A percentile compares a stretch with the other conserved stretches of the same genome.
Conservation (phyloP, 257 asterid genomes). For the Capsicum chinense region DNA sequence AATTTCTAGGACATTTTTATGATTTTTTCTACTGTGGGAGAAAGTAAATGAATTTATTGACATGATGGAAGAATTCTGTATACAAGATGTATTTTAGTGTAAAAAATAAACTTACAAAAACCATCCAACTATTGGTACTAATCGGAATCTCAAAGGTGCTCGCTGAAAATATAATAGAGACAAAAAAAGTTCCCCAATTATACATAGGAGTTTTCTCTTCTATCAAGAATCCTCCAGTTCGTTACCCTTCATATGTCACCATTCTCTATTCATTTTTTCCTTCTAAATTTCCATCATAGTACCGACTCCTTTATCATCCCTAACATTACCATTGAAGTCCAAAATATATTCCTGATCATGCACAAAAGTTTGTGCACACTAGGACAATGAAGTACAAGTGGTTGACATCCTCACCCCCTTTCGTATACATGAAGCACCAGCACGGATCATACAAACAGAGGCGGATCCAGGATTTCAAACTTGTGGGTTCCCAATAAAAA, state of each 20-base stretch:
- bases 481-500: too few species aligned
- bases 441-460: neutral
- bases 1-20: neutral
- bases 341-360: neutral
- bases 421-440: slow-evolving; percentile 3
- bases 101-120: neutral
- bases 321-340: neutral
- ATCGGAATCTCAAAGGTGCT: neutral
- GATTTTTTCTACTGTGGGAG: neutral
- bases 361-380: neutral
- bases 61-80: neutral
- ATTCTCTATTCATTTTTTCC: neutral
- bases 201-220: neutral
- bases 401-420: neutral
- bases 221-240: neutral
- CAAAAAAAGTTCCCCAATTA: neutral
- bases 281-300: neutral
- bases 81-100: neutral
- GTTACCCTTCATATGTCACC: neutral
- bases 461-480: too few species aligned
- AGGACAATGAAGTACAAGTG: slow-evolving; percentile 6
- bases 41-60: neutral
- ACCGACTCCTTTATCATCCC: slow-evolving; percentile 14
- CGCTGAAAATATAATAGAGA: neutral
- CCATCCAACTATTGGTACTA: neutral